phyloP scores from a whole-genome alignment of 1,284 basidiomycete genomes.

The Ceratobasidium sp. region DNA sequence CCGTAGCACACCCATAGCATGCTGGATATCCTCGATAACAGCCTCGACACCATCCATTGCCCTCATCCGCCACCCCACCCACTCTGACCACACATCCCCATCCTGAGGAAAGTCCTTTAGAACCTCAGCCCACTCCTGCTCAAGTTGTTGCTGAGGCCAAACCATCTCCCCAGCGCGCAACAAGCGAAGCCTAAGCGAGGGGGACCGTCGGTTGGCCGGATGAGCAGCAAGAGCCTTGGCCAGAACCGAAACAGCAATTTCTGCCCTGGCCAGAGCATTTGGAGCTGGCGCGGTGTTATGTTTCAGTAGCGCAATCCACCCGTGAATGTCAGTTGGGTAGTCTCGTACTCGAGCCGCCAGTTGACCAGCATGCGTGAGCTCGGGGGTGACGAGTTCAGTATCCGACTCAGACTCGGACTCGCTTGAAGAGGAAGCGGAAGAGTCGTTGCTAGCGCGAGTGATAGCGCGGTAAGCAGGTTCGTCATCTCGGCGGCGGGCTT shows the following conservation, averaged over 20 bases:
- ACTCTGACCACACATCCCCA: conserved; percentile 73
- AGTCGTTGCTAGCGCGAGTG: conserved; percentile 56
- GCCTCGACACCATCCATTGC: conserved; percentile 61
- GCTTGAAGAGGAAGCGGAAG: conserved; percentile 51
- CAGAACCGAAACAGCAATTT: conserved; percentile 77
- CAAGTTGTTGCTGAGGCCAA: conserved; percentile 70
- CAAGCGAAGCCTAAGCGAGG: conserved; percentile 70
- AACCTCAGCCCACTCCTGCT: conserved; percentile 79
- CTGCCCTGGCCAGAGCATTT: conserved; percentile 69
- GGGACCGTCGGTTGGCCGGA: conserved; percentile 65
- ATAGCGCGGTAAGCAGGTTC: conserved; percentile 69
- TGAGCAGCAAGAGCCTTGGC: conserved; percentile 72
- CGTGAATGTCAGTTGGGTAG: conserved; percentile 64
- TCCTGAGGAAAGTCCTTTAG: conserved; percentile 56
- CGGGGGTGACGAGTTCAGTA: conserved; percentile 55
- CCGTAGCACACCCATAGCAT: conserved; percentile 61
- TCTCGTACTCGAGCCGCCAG: conserved; percentile 63
- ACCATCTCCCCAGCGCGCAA: conserved; percentile 77
- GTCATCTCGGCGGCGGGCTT: conserved; percentile 49
- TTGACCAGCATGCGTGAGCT: conserved; percentile 66
- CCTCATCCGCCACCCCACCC: conserved; percentile 78
- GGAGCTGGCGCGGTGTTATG: conserved; percentile 72
- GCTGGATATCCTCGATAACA: conserved; percentile 65
- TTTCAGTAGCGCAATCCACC: conserved; percentile 77
- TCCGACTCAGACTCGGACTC: conserved; percentile 62